phyloP scores from a whole-genome alignment of 495 filamentous ascomycete species.

The Xylaria palmicola region DNA sequence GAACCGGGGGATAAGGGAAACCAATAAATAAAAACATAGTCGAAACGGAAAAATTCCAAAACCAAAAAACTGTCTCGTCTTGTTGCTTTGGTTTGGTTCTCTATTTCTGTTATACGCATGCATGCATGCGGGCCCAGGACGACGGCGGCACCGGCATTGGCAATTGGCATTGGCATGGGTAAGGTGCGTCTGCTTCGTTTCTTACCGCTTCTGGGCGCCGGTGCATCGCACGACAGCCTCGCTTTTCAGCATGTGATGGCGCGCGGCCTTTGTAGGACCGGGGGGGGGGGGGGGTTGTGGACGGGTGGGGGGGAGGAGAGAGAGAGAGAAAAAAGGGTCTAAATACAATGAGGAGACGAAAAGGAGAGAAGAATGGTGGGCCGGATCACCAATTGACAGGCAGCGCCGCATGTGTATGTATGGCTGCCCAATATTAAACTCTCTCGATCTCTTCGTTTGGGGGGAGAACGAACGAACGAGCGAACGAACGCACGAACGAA shows the following conservation, averaged over 20 bases:
- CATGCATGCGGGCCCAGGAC: too few relatives aligned
- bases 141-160: neutral
- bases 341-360: too few relatives aligned
- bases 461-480: too few relatives aligned
- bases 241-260: constrained; percentile 2
- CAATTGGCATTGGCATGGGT: neutral
- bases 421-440: constrained; percentile 14
- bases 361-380: neutral
- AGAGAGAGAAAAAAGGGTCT: neutral
- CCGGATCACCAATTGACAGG: neutral
- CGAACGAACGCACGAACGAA: too few relatives aligned
- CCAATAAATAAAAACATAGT: too few relatives aligned
- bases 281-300: neutral
- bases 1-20: too few relatives aligned
- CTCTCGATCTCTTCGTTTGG: too few relatives aligned
- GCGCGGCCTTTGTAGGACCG: neutral
- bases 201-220: neutral
- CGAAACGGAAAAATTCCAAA: too few relatives aligned
- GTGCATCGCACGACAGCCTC: constrained; percentile 1
- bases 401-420: neutral
- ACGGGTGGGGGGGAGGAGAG: neutral
- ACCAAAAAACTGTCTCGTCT: too few relatives aligned
- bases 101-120: too few relatives aligned
- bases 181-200: neutral
- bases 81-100: too few relatives aligned